A percentile compares a stretch with the other conserved stretches of the same genome.
phyloP scores from a whole-genome alignment of 2,329 filamentous ascomycete species.

The Hysterium pulicare region DNA sequence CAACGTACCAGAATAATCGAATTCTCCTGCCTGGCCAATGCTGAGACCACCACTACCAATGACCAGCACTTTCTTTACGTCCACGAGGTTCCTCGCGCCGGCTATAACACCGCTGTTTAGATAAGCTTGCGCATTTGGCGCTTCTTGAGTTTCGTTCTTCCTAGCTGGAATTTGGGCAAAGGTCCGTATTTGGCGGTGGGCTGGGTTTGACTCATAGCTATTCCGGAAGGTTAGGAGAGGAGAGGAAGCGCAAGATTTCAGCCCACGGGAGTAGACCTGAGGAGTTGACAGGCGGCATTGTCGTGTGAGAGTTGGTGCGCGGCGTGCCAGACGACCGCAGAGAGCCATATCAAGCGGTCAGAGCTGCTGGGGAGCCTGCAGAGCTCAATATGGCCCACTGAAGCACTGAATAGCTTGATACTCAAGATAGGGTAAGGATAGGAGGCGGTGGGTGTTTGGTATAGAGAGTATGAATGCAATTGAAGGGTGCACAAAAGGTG shows the following conservation, averaged over 20 bases:
- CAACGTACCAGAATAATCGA: constrained; percentile 90
- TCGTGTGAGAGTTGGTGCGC: constrained; percentile 33
- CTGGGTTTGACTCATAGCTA: constrained; percentile 28
- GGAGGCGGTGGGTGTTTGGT: constrained; percentile 12
- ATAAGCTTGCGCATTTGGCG: constrained; percentile 82
- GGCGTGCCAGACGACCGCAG: constrained; percentile 41
- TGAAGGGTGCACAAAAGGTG: constrained; percentile 26
- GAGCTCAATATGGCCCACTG: constrained; percentile 23
- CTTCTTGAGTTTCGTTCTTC: constrained; percentile 55
- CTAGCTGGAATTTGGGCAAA: constrained; percentile 35
- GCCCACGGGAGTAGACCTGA: constrained; percentile 27
- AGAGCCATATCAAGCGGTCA: constrained; percentile 38
- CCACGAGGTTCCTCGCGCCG: constrained; percentile 68
- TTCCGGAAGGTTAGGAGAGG: constrained; percentile 29
- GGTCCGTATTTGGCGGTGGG: constrained; percentile 34
- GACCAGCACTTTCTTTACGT: constrained; percentile 95
- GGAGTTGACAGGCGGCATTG: constrained; percentile 29
- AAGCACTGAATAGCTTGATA: constrained; percentile 14
- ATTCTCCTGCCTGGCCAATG: constrained; percentile 97
- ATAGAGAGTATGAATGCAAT: constrained; percentile 17
- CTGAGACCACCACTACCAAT: constrained; percentile 93
- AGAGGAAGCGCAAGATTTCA: constrained; percentile 30
- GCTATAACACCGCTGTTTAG: constrained; percentile 84
- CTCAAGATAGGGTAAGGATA: constrained; percentile 14
- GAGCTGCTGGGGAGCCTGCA: constrained; percentile 26